Percentiles rank a stretch among this genome's conserved stretches.
Evolutionary conservation across 2,329 filamentous ascomycete genomes (phyloP).

Genomic region (Talaromyces verruculosus): DNA sequence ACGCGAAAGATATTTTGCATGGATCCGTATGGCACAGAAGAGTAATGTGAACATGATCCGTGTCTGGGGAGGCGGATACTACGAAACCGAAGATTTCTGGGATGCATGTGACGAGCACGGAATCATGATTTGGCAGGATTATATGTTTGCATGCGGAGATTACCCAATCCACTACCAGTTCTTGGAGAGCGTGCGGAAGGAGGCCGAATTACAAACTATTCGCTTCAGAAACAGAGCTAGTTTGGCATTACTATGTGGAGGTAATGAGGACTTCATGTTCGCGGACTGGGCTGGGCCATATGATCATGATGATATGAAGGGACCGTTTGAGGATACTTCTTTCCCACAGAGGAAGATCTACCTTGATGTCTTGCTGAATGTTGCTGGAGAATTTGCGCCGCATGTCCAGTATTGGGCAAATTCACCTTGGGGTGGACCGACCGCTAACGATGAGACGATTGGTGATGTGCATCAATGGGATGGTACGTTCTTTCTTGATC

Average conservation of each 20-base stretch:
- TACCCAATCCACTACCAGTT: slow-evolving; percentile 61
- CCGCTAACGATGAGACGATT: slow-evolving; percentile 65
- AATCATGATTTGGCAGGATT: slow-evolving; percentile 75
- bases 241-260: no score
- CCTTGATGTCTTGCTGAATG: no score
- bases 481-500: slow-evolving; percentile 31
- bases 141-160: slow-evolving; percentile 69
- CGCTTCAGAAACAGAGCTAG: slow-evolving; percentile 30
- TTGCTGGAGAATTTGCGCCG: slow-evolving; percentile 56
- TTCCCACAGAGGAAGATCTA: no score
- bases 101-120: slow-evolving; percentile 69
- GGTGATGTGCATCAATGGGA: slow-evolving; percentile 93
- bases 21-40: slow-evolving; percentile 53
- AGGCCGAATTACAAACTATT: slow-evolving; percentile 61
- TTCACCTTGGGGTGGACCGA: slow-evolving; percentile 63
- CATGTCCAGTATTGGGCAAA: slow-evolving; percentile 60
- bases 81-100: slow-evolving; percentile 67
- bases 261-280: no score
- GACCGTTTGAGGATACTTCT: no score
- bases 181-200: slow-evolving; percentile 59
- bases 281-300: no score
- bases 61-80: slow-evolving; percentile 77
- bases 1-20: slow-evolving; percentile 50
- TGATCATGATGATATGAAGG: no score
- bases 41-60: slow-evolving; percentile 58